These are phyloP conservation scores for Pecoramyces ruminantium DNA, from an alignment of 192 early-diverging fungal genomes.

Conservation along the genomic window DNA sequence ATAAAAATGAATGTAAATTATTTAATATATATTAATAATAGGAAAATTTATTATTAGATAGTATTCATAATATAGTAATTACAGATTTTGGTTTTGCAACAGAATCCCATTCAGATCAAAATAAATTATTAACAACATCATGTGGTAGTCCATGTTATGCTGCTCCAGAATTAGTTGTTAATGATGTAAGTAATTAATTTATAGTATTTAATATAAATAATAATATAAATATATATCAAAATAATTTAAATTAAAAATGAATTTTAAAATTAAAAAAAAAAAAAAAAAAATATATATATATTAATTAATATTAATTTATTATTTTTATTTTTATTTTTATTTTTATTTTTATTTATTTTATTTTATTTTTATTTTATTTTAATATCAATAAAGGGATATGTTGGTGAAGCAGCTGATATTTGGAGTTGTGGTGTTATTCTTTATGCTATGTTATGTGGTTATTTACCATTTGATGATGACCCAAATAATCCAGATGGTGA, in stretches of 20 bases:
- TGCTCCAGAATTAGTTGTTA: constrained; percentile 95
- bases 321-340: too few relatives aligned
- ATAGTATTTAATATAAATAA: too few relatives aligned
- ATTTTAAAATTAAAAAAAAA: too few relatives aligned
- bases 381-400: too few relatives aligned
- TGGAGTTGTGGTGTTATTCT: constrained; percentile 98
- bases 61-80: constrained; percentile 80
- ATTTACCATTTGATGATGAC: constrained; percentile 81
- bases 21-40: too few relatives aligned
- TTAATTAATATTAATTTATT: too few relatives aligned
- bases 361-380: too few relatives aligned
- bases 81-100: constrained; percentile 99
- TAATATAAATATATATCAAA: too few relatives aligned
- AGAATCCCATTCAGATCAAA: constrained; percentile 50
- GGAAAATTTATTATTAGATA: constrained; percentile 90
- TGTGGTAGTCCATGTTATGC: constrained; percentile 99
- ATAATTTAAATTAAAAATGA: too few relatives aligned
- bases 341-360: too few relatives aligned
- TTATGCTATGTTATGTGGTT: constrained; percentile 80
- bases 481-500: constrained; percentile 78
- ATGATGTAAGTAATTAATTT: constrained; percentile 36
- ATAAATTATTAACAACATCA: constrained; percentile 75
- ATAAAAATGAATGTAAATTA: too few relatives aligned
- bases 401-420: constrained; percentile 88
- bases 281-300: too few relatives aligned